Base-by-base conservation (phyloP, 192 early-diverging fungal species). In the Pilaira anomala region DNA sequence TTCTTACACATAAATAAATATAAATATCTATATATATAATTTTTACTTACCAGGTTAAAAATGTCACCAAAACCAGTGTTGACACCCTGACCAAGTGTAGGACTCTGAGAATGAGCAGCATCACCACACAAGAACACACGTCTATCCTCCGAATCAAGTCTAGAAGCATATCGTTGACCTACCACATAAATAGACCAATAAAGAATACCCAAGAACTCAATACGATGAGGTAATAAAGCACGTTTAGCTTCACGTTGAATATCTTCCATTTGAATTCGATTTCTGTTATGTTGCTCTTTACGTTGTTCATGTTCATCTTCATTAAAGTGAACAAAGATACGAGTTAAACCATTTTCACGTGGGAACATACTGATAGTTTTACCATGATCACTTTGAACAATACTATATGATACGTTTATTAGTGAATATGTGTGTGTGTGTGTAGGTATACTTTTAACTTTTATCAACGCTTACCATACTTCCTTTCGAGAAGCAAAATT, bases 21-120 rank as follows among this genome's bases (percentile, higher is more conserved):
- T n/a, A n/a, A n/a, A n/a, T n/a, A n/a, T n/a, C 12, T 36, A 16
- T 30, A 9, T 22, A 36, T 39, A 7, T 13, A 42, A 24, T 18
- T 21, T 36, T 16, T 25, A 28, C 26, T 68, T 46, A 68, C 62
- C 33, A 71, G 39, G 42, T 71, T 71, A 44, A 65, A 71, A 1
- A 71, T 62, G 33, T 71, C 69, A 19, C 69, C 69, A 33, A 71
- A 60, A 19, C 69, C 69, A 12, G 69, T 71, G 42, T 71, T 71
- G 16, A 71, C 42, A 33, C 69, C 69, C 33, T 71, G 69, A 33
- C 69, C 69, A 1, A 71, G 56, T 16, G 69, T 71, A 8, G 69
- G 69, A 14, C 69, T 71, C 22, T 71, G 69, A 24, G 55, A 65
- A 16, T 71, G 69, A 0, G 62, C 63, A 24, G 69, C 56, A 42